These are phyloP conservation scores for Xylaria multiplex DNA, from an alignment of 2,329 filamentous ascomycete species.

Conservation along the genomic window DNA sequence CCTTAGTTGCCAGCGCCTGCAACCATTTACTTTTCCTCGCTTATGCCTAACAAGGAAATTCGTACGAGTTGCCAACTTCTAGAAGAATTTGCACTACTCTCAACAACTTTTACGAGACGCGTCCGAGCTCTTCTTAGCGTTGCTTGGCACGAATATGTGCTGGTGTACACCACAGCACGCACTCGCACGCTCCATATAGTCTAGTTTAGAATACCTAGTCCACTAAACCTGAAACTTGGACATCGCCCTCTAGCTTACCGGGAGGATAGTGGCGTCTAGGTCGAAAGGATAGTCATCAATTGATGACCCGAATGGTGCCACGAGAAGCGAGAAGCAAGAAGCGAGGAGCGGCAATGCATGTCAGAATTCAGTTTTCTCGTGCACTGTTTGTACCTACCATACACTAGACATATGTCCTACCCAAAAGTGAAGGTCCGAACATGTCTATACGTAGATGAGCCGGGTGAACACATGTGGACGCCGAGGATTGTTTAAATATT, in stretches of 20 bases:
- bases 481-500: slow-evolving; percentile 27
- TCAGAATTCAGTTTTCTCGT: neutral
- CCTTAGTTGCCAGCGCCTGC: too few relatives aligned
- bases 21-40: neutral
- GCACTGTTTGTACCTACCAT: slow-evolving; percentile 1
- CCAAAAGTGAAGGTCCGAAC: slow-evolving; percentile 34
- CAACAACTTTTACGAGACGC: slow-evolving; percentile 11
- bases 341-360: neutral
- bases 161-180: neutral
- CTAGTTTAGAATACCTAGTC: neutral
- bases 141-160: slow-evolving; percentile 10
- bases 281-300: slow-evolving; percentile 14
- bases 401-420: slow-evolving; percentile 13
- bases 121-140: slow-evolving; percentile 2
- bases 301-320: neutral
- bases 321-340: neutral
- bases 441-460: neutral
- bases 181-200: neutral
- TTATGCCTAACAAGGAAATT: slow-evolving; percentile 18
- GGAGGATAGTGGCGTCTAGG: neutral
- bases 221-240: neutral
- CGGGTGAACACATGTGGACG: slow-evolving; percentile 22
- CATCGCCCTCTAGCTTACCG: neutral
- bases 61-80: slow-evolving; percentile 2
- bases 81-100: neutral